Evolutionary conservation across 805 yeast genomes (phyloP).

Genomic region (Wickerhamomyces queroliae): DNA sequence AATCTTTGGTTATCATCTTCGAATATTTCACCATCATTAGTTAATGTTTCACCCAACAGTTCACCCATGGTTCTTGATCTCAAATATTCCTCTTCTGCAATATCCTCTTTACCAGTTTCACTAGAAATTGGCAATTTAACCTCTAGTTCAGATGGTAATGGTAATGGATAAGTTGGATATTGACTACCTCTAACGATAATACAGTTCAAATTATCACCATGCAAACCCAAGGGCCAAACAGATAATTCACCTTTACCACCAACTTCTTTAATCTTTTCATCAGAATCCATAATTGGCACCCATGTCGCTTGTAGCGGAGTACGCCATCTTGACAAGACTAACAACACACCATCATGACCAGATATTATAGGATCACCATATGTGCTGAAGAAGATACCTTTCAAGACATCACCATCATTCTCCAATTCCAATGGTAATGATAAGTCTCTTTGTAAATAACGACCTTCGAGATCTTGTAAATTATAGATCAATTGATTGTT

Average conservation of each 20-base stretch:
- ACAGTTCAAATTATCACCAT: conserved; percentile 65
- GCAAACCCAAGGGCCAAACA: conserved; percentile 86
- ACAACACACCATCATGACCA: conserved; percentile 69
- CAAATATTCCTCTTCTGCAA: conserved; percentile 60
- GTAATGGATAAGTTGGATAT: conserved; percentile 80
- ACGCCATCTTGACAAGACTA: conserved; percentile 76
- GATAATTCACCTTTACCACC: conserved; percentile 51
- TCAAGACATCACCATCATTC: conserved; percentile 28
- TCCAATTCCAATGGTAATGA: conserved; percentile 34
- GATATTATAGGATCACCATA: conserved; percentile 88
- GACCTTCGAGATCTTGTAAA: conserved; percentile 42
- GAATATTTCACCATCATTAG: conserved; percentile 35
- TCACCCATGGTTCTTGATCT: conserved; percentile 58
- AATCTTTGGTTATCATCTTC: conserved; percentile 49
- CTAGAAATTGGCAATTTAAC: conserved; percentile 56
- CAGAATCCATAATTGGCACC: conserved; percentile 71
- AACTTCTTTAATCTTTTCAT: conserved; percentile 40
- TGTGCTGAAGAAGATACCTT: conserved; percentile 77
- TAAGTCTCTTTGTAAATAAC: conserved; percentile 41
- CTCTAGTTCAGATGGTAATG: conserved; percentile 76
- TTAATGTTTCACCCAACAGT: conserved; percentile 50
- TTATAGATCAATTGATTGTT: conserved; percentile 27
- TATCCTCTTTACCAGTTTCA: conserved; percentile 10
- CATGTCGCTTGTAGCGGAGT: conserved; percentile 70
- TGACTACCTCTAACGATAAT: conserved; percentile 64